phyloP scores from a whole-genome alignment of 805 yeast species.

The Cyberlindnera misumaiensis region DNA sequence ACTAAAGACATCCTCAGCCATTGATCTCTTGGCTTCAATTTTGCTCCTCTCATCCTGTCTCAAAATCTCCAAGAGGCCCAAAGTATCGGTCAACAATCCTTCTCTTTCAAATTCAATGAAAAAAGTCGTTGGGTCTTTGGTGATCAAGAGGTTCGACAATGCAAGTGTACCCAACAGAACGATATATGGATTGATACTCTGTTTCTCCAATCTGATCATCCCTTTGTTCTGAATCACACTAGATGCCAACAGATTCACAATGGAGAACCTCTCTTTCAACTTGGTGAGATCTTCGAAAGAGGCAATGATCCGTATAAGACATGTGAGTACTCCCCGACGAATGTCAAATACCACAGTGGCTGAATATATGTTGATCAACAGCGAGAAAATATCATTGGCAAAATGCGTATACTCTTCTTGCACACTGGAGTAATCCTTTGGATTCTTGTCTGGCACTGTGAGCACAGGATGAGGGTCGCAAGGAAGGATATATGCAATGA shows the following conservation, averaged over 20 bases:
- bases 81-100: conserved; percentile 56
- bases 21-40: conserved; percentile 5
- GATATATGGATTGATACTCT: conserved; percentile 24
- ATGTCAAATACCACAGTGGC: conserved; percentile 65
- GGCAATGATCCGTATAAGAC: conserved; percentile 44
- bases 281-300: conserved; percentile 30
- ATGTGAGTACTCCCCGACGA: conserved; percentile 49
- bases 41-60: conserved; percentile 14
- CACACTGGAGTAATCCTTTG: conserved; percentile 20
- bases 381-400: conserved; percentile 40
- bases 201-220: conserved; percentile 18
- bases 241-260: conserved; percentile 51
- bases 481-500: conserved; percentile 57
- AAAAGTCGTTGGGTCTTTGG: conserved; percentile 37
- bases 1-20: conserved; percentile 22
- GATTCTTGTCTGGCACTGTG: conserved; percentile 15
- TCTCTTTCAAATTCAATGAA: conserved; percentile 55
- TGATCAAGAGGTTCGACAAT: conserved; percentile 38
- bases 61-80: conserved; percentile 25
- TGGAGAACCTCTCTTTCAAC: conserved; percentile 27
- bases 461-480: conserved; percentile 25
- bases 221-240: conserved; percentile 49
- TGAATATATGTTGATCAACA: conserved; percentile 58
- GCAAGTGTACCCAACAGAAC: conserved; percentile 46
- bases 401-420: conserved; percentile 28